A percentile compares a stretch with the other conserved stretches of the same genome.
Conservation (phyloP, 2,329 filamentous ascomycete genomes). For the Trichocomaceae sp. region DNA sequence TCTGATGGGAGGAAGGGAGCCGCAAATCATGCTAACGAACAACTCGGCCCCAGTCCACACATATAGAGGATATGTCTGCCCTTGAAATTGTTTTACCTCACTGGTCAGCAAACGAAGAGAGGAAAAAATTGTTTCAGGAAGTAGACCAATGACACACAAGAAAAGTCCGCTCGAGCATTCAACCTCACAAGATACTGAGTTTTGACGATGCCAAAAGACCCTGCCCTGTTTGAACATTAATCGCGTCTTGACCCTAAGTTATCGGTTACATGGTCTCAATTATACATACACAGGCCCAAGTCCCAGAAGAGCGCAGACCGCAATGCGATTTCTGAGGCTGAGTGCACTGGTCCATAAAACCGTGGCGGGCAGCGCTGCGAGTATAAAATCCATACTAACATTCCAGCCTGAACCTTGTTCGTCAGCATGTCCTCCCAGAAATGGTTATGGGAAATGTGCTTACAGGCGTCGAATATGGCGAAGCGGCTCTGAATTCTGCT, state of each 20-base stretch:
- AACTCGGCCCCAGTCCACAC: background rate
- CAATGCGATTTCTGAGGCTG: background rate
- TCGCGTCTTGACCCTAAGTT: background rate
- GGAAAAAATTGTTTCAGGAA: background rate
- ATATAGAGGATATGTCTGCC: background rate
- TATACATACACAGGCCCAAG: background rate
- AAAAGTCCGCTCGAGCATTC: background rate
- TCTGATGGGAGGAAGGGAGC: background rate
- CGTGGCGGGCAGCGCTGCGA: background rate
- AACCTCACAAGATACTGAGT: constrained; percentile 1
- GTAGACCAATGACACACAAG: background rate
- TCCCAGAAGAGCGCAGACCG: background rate
- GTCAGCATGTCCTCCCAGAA: background rate
- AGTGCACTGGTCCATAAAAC: background rate
- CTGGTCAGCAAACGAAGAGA: background rate
- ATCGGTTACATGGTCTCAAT: background rate
- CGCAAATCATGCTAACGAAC: constrained; percentile 5
- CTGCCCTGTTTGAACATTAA: background rate
- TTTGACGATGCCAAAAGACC: background rate
- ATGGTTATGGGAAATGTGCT: background rate
- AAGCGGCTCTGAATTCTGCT: background rate
- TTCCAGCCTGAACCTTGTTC: background rate
- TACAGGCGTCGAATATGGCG: background rate
- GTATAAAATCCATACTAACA: background rate
- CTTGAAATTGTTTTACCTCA: no score